These are phyloP conservation scores for Tylopilus rubrobrunneus DNA, from an alignment of 768 basidiomycete species.

Conservation along the genomic window DNA sequence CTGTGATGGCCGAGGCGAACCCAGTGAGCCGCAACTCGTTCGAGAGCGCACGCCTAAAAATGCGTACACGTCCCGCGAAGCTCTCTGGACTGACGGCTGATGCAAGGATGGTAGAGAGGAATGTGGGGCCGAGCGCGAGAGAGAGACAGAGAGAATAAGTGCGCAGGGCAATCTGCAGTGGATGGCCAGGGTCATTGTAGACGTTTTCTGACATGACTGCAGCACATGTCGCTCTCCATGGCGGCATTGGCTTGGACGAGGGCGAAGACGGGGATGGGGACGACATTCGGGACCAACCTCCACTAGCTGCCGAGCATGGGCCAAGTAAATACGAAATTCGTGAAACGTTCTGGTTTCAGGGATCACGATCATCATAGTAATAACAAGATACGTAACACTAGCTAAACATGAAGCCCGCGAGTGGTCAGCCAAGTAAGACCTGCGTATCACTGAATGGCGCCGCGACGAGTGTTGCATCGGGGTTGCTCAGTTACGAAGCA, in stretches of 20 bases:
- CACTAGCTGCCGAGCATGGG: not conserved
- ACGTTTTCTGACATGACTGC: not conserved
- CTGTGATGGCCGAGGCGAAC: slow-evolving; percentile 66
- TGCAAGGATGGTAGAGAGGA: slow-evolving; percentile 50
- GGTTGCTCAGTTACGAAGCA: too few relatives aligned
- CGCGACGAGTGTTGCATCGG: too few relatives aligned
- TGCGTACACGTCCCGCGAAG: slow-evolving; percentile 16
- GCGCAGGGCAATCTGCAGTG: slow-evolving; percentile 55
- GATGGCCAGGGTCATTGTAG: slow-evolving; percentile 43
- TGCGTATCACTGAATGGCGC: too few relatives aligned
- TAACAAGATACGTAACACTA: not conserved
- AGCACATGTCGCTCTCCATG: slow-evolving; percentile 1
- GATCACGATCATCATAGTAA: not conserved
- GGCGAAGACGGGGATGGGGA: not conserved
- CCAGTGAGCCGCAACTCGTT: slow-evolving; percentile 59
- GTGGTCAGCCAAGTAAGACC: too few relatives aligned
- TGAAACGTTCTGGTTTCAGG: not conserved
- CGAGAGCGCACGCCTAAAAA: slow-evolving; percentile 37
- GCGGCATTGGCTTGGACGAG: not conserved
- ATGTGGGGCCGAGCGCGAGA: slow-evolving; percentile 62
- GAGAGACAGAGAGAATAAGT: slow-evolving; percentile 66
- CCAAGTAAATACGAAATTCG: not conserved
- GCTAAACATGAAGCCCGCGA: too few relatives aligned
- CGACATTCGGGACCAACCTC: too few relatives aligned
- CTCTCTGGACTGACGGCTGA: slow-evolving; percentile 22